phyloP scores from a whole-genome alignment of 805 yeast species.

The Tanozyma kutaoensis region DNA sequence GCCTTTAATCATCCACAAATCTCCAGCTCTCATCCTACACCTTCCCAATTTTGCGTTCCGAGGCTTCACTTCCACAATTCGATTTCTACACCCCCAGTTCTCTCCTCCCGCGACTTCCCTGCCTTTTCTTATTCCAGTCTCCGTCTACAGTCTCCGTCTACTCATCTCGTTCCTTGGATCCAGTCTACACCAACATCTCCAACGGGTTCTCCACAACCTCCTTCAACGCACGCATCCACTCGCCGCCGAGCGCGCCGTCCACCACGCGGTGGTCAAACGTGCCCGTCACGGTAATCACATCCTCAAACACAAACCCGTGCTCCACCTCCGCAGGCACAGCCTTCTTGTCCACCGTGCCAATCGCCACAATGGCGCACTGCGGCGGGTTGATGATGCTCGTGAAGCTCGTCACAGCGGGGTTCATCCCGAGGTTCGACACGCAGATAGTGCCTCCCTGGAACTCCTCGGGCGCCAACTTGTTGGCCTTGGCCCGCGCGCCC shows the following conservation, averaged over 20 bases:
- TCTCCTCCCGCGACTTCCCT: too few species aligned
- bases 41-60: too few species aligned
- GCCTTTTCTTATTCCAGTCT: too few species aligned
- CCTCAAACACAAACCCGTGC: constrained; percentile 86
- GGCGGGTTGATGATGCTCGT: constrained; percentile 98
- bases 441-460: constrained; percentile 99
- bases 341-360: constrained; percentile 84
- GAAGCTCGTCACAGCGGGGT: constrained; percentile 82
- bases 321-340: constrained; percentile 91
- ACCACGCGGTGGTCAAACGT: constrained; percentile 96
- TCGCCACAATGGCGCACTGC: constrained; percentile 85
- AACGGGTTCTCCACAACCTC: constrained; percentile 89
- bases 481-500: constrained; percentile 91
- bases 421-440: constrained; percentile 98
- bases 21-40: too few species aligned
- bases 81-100: too few species aligned
- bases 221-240: constrained; percentile 88
- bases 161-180: too few species aligned
- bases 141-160: too few species aligned
- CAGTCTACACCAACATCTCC: constrained; percentile 62
- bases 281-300: constrained; percentile 84
- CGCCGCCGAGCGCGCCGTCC: constrained; percentile 98
- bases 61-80: too few species aligned
- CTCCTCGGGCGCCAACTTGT: constrained; percentile 90
- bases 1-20: too few species aligned